Base-by-base conservation (phyloP, 345 rosid genomes). In the Brassica rapa region DNA sequence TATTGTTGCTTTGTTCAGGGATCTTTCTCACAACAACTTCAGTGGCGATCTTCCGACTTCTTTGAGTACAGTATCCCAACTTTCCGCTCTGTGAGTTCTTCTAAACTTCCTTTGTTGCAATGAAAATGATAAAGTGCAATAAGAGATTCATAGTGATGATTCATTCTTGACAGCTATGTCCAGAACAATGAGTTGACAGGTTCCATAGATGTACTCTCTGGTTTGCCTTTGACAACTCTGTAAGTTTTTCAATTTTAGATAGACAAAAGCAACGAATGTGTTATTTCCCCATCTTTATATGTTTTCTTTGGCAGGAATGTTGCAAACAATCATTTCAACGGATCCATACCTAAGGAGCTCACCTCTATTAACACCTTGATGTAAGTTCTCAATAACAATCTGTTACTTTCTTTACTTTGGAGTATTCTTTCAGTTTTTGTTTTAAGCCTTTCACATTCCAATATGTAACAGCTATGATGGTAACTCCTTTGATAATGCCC, bases 111-210 rank as follows among this genome's bases (percentile, higher is more conserved):
- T 72, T 62, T 70, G 12, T 29, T 75, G 51, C 39, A 63, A 66
- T 7, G 6, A 63, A 6, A 12, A 1, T 14, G 2, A 24, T 7
- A 5, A 33, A 61, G 11, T 25, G 21, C 9, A 6, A 10, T 15
- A 30, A 62, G 25, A 61, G 2, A 1, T 49, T 60, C 10, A 1
- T 23, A 19, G 10, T 71, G 55, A 78, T 72, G 56, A 33, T 25
- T 68, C 68, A 76, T 81, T 65, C 80, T 37, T 81, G 72, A 76
- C 93, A 96, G 99, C 59, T 85, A 89, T 84, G 64, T 93, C 80
- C 98, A 96, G 89, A 89, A 86, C 92, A 93, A 96, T 84, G 92
- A 88, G 73, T 82, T 96, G 79, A 89, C 90, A 24, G 99, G 99
- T 78, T 70, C 91, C 49, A 90, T 96, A 21, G 81, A 77, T 82